Evolutionary conservation across 1,284 basidiomycete species (phyloP), one percentile per base, ranked within the genome.

Genomic region (Cryptococcus wingfieldii): DNA sequence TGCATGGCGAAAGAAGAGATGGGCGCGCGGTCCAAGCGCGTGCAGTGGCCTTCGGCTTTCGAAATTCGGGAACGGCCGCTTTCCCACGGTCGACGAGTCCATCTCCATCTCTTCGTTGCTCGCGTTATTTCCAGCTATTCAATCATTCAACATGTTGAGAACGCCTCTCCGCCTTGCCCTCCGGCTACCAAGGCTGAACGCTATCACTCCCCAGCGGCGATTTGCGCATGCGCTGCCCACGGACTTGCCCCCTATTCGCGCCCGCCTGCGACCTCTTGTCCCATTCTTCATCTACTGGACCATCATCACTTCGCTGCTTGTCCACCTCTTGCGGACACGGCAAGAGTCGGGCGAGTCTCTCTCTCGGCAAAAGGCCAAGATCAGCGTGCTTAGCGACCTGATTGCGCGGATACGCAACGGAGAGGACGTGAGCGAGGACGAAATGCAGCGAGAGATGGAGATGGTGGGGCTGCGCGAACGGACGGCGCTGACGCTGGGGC

Each of bases 251-350:
- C 70, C 74, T 18, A 68, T 77, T 54, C 57, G 58, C 7, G 50
- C 59, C 50, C 70, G 76, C 13, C 64, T 77, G 0, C 59, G 58
- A 47, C 72, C 74, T 3, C 59, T 73, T 8, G 55, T 77, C 19
- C 75, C 76, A 7, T 75, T 76, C 62, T 56, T 77, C 49, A 68
- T 77, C 55, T 68, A 64, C 55, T 77, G 75, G 76, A 70, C 67
- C 7, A 60, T 72, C 25, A 68, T 77, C 51, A 77, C 76, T 1
- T 70, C 70, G 7, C 64, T 77, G 18, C 63, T 70, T 0, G 70
- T 72, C n/a, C 70, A 77, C 51, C 57, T 70, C 0, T 53, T 76
- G 45, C 67, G 65, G 2, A 49, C 59, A 16, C 62, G 72, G 9
- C 71, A 65, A 50, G 27, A 41, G 16, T 54, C 62, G 14, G 62